phyloP scores from a whole-genome alignment of 1,284 basidiomycete species.

The Malassezia vespertilionis region DNA sequence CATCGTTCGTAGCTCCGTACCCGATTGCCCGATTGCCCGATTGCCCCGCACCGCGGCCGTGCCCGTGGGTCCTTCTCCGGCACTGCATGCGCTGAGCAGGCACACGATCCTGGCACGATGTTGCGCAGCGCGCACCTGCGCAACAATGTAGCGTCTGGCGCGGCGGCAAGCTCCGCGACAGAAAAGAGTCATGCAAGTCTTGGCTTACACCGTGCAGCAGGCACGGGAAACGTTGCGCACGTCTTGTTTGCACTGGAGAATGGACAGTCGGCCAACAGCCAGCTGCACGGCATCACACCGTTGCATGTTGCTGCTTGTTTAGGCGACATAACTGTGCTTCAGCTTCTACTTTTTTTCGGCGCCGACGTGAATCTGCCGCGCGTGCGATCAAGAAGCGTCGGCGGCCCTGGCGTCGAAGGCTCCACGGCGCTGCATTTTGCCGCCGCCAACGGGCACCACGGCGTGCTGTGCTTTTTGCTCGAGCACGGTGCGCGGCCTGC shows the following conservation, averaged over 20 bases:
- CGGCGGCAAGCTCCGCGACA: slow-evolving; percentile 1
- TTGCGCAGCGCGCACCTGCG: slow-evolving; percentile 1
- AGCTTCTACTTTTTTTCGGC: slow-evolving; percentile 35
- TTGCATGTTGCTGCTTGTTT: slow-evolving; percentile 40
- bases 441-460: slow-evolving; percentile 39
- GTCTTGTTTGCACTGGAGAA: slow-evolving; percentile 42
- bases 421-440: slow-evolving; percentile 44
- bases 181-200: slow-evolving; percentile 1
- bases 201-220: slow-evolving; percentile 37
- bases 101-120: no score
- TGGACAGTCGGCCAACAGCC: slow-evolving; percentile 32
- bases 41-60: no score
- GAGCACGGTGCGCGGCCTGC: slow-evolving; percentile 33
- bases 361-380: slow-evolving; percentile 25
- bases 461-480: slow-evolving; percentile 32
- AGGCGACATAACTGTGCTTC: slow-evolving; percentile 28
- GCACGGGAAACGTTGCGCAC: slow-evolving; percentile 36
- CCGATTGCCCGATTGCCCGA: no score
- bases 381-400: slow-evolving; percentile 4
- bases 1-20: neutral
- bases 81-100: no score
- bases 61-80: no score
- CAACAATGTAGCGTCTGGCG: no score
- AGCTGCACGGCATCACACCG: slow-evolving; percentile 38
- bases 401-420: slow-evolving; percentile 31